A percentile compares a stretch with the other conserved stretches of the same genome.
Conservation (phyloP, 1,139 yeast genomes). For the Debaryomyces fabryi region DNA sequence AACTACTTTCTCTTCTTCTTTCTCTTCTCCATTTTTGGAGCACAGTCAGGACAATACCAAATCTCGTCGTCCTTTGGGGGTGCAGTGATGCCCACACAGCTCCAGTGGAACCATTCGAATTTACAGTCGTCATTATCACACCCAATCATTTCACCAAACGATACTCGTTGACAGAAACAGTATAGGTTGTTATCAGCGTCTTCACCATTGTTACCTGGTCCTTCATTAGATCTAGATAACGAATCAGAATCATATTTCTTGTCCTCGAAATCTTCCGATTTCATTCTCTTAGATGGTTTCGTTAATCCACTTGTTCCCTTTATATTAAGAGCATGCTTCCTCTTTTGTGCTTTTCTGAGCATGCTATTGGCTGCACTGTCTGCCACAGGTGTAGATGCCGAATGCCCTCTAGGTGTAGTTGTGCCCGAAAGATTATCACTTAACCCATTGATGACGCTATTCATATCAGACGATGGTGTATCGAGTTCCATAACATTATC, state of each 20-base stretch:
- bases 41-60: slow-evolving; percentile 77
- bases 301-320: slow-evolving; percentile 21
- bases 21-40: slow-evolving; percentile 51
- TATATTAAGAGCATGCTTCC: slow-evolving; percentile 24
- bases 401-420: slow-evolving; percentile 34
- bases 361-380: slow-evolving; percentile 14
- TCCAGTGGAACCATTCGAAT: slow-evolving; percentile 86
- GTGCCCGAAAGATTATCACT: slow-evolving; percentile 33
- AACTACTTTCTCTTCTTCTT: slow-evolving; percentile 45
- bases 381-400: slow-evolving; percentile 24
- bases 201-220: slow-evolving; percentile 41
- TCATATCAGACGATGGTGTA: slow-evolving; percentile 14
- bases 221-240: slow-evolving; percentile 13
- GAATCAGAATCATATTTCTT: slow-evolving; percentile 17
- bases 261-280: slow-evolving; percentile 28
- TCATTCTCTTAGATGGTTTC: slow-evolving; percentile 29
- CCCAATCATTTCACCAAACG: slow-evolving; percentile 91
- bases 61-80: slow-evolving; percentile 67
- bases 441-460: slow-evolving; percentile 20
- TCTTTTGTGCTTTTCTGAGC: slow-evolving; percentile 30
- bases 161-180: slow-evolving; percentile 82
- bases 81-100: slow-evolving; percentile 76
- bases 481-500: slow-evolving; percentile 29
- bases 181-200: slow-evolving; percentile 68
- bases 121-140: slow-evolving; percentile 84